Percentiles rank a stretch among this genome's conserved stretches.
Conservation (phyloP, 768 basidiomycete species). For the Auricularia sp. region DNA sequence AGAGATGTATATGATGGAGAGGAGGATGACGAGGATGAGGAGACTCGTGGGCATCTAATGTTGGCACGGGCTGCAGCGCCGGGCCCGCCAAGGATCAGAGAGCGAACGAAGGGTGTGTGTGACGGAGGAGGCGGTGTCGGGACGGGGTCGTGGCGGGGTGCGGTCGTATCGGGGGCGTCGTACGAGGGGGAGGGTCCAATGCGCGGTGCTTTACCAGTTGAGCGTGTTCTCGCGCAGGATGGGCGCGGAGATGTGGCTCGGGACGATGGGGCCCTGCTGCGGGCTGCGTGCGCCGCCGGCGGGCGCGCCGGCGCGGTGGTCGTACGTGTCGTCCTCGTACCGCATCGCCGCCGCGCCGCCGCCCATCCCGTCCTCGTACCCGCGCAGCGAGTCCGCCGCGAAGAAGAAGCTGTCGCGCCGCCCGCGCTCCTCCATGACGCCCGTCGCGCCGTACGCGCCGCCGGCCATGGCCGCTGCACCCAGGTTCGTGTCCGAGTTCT, state of each 20-base stretch:
- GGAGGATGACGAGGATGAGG: no score
- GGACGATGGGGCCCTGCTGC: slow-evolving; percentile 48
- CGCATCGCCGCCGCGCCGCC: slow-evolving; percentile 9
- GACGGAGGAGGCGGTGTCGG: no score
- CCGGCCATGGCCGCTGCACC: slow-evolving; percentile 48
- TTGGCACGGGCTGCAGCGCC: no score
- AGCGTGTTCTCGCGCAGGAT: slow-evolving; percentile 73
- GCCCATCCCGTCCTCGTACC: slow-evolving; percentile 31
- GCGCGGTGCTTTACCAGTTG: slow-evolving; percentile 53
- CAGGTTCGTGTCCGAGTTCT: slow-evolving; percentile 21
- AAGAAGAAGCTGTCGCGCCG: slow-evolving; percentile 76
- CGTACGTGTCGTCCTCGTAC: slow-evolving; percentile 28
- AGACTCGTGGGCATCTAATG: no score
- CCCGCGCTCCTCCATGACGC: slow-evolving; percentile 18
- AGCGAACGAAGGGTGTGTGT: no score
- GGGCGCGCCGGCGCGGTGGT: slow-evolving; percentile 19
- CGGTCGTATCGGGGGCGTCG: neutral
- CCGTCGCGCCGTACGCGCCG: slow-evolving; percentile 59
- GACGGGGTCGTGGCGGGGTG: no score
- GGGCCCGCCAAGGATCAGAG: no score
- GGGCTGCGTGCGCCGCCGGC: slow-evolving; percentile 26
- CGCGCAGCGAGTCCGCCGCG: slow-evolving; percentile 73
- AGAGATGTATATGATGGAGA: no score
- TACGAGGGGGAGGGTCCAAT: neutral
- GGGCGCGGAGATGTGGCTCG: slow-evolving; percentile 64